Percentiles rank a stretch among this genome's conserved stretches.
These are phyloP conservation scores for Malus hybrid DNA, from an alignment of 331 rosid species.

Conservation along the genomic window DNA sequence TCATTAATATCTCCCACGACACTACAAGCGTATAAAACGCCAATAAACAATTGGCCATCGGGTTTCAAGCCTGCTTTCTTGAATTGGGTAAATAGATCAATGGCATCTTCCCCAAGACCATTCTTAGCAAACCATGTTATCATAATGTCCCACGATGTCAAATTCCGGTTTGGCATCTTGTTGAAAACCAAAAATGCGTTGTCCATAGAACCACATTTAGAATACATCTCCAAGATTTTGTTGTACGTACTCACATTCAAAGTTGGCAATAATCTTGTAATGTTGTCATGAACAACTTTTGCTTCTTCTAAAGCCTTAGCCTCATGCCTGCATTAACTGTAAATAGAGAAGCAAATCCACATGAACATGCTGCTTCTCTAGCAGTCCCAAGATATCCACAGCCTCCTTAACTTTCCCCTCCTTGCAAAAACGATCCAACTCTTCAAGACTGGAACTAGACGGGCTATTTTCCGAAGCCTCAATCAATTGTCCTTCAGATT, in stretches of 20 bases:
- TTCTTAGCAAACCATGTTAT: too few species aligned
- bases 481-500: slow-evolving; percentile 11
- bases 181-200: too few species aligned
- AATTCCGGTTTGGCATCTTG: too few species aligned
- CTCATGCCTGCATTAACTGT: slow-evolving; percentile 43
- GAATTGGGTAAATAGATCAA: too few species aligned
- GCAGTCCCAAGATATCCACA: slow-evolving; percentile 35
- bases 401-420: slow-evolving; percentile 70
- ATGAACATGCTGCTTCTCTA: slow-evolving; percentile 33
- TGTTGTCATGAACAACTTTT: slow-evolving; percentile 33
- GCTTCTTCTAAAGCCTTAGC: slow-evolving; percentile 55
- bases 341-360: slow-evolving; percentile 47
- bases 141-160: too few species aligned
- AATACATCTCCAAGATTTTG: too few species aligned
- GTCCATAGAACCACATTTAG: too few species aligned
- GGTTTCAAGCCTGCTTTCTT: too few species aligned
- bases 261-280: slow-evolving; percentile 34
- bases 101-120: too few species aligned
- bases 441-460: slow-evolving; percentile 35
- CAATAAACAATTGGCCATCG: too few species aligned
- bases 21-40: slow-evolving; percentile 46
- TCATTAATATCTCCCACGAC: slow-evolving; percentile 48
- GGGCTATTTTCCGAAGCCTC: slow-evolving; percentile 21
- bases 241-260: slow-evolving; percentile 42
- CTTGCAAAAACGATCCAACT: slow-evolving; percentile 41